Percentiles rank a stretch among this genome's conserved stretches.
phyloP scores from a whole-genome alignment of 2,329 filamentous ascomycete genomes.

The Phialophora macrospora region DNA sequence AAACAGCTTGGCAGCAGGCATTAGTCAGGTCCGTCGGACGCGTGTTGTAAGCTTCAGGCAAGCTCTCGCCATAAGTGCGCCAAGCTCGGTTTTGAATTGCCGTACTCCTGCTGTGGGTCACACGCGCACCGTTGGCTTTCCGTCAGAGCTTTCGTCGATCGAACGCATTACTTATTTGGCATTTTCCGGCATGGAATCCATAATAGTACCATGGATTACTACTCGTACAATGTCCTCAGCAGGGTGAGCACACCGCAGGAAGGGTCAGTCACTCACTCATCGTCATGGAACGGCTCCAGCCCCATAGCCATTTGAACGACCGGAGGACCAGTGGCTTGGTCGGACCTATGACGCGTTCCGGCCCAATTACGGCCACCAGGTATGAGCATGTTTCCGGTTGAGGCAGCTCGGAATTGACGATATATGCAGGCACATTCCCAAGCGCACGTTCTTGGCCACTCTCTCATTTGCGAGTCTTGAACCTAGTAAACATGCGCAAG shows the following conservation, averaged over 20 bases:
- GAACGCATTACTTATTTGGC: neutral
- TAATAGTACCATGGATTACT: too few relatives aligned
- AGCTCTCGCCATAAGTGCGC: neutral
- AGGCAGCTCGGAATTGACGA: neutral
- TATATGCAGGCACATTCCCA: neutral
- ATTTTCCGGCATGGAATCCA: neutral
- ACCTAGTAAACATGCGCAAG: neutral
- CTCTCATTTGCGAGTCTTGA: neutral
- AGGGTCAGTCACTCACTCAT: neutral
- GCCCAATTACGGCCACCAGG: neutral
- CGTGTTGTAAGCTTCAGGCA: neutral
- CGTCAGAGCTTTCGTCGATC: neutral
- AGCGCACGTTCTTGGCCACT: neutral
- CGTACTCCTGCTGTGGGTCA: neutral
- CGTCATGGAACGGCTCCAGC: too few relatives aligned
- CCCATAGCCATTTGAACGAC: neutral
- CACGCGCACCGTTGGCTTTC: neutral
- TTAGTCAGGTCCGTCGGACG: neutral
- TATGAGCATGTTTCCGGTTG: conserved; percentile 2
- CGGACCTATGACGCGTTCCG: neutral
- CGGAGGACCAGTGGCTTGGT: neutral
- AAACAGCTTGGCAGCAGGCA: neutral
- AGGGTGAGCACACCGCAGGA: neutral
- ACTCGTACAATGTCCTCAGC: neutral
- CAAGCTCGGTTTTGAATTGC: neutral